phyloP scores from a whole-genome alignment of 2,329 filamentous ascomycete species.

The Phaeosphaeriaceae sp. region DNA sequence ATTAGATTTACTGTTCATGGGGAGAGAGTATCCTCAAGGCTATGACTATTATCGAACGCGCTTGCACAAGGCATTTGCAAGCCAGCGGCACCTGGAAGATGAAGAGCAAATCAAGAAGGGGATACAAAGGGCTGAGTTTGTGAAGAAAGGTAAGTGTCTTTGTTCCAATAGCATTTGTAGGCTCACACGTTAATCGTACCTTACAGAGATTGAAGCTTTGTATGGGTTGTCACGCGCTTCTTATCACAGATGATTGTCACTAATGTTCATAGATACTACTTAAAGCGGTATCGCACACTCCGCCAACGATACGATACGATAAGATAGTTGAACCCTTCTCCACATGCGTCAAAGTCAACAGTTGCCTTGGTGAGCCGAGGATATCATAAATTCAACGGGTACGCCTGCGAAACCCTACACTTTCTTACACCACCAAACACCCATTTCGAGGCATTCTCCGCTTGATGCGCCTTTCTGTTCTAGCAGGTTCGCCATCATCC shows the following conservation, averaged over 20 bases:
- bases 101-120: conserved; percentile 77
- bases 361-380: conserved; percentile 21
- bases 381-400: conserved; percentile 37
- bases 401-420: conserved; percentile 43
- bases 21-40: conserved; percentile 85
- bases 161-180: too few relatives aligned
- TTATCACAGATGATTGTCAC: not conserved
- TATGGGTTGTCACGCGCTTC: conserved; percentile 58
- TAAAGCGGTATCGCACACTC: conserved; percentile 87
- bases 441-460: conserved; percentile 80
- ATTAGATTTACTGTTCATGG: conserved; percentile 81
- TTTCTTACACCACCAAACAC: conserved; percentile 69
- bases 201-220: conserved; percentile 85
- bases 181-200: too few relatives aligned
- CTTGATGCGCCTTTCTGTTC: conserved; percentile 78
- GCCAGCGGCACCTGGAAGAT: conserved; percentile 72
- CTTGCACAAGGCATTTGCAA: conserved; percentile 83
- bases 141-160: conserved; percentile 77
- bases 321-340: conserved; percentile 17
- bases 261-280: conserved; percentile 71
- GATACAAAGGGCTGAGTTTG: conserved; percentile 81
- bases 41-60: conserved; percentile 81
- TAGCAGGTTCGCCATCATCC: conserved; percentile 84
- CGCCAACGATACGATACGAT: conserved; percentile 74
- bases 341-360: conserved; percentile 13